These are phyloP conservation scores for Stemphylium vesicarium DNA, from an alignment of 2,329 filamentous ascomycete species.

Conservation along the genomic window DNA sequence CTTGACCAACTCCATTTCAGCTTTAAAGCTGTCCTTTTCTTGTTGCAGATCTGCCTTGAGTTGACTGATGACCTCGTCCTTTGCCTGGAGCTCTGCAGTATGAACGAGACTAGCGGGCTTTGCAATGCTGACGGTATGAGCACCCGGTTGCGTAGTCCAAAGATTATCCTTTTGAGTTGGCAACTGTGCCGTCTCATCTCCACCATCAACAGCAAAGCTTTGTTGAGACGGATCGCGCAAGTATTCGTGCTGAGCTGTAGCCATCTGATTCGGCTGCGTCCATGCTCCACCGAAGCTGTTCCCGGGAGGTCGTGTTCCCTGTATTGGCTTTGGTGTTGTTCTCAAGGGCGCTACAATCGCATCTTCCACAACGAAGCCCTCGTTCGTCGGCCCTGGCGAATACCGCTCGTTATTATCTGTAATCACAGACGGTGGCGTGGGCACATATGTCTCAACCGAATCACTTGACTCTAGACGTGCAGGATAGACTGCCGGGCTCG, in stretches of 20 bases:
- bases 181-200: not conserved
- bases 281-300: slow-evolving; percentile 29
- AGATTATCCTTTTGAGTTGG: not conserved
- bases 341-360: slow-evolving; percentile 22
- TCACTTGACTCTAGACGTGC: slow-evolving; percentile 16
- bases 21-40: slow-evolving; percentile 17
- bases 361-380: slow-evolving; percentile 31
- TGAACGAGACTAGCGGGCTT: slow-evolving; percentile 8
- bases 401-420: slow-evolving; percentile 23
- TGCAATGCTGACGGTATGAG: not conserved
- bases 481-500: slow-evolving; percentile 38
- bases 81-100: slow-evolving; percentile 35
- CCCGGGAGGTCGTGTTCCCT: slow-evolving; percentile 20
- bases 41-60: slow-evolving; percentile 30
- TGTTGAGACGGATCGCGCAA: slow-evolving; percentile 8
- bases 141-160: too few relatives aligned
- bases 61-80: slow-evolving; percentile 36
- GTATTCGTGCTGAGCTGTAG: not conserved
- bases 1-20: slow-evolving; percentile 17
- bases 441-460: slow-evolving; percentile 36
- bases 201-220: not conserved
- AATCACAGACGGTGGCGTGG: slow-evolving; percentile 39
- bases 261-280: not conserved
- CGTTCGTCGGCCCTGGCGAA: slow-evolving; percentile 23
- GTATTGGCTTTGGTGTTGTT: slow-evolving; percentile 26